Conservation (phyloP, 768 basidiomycete genomes). For the Amyloporia xantha region DNA sequence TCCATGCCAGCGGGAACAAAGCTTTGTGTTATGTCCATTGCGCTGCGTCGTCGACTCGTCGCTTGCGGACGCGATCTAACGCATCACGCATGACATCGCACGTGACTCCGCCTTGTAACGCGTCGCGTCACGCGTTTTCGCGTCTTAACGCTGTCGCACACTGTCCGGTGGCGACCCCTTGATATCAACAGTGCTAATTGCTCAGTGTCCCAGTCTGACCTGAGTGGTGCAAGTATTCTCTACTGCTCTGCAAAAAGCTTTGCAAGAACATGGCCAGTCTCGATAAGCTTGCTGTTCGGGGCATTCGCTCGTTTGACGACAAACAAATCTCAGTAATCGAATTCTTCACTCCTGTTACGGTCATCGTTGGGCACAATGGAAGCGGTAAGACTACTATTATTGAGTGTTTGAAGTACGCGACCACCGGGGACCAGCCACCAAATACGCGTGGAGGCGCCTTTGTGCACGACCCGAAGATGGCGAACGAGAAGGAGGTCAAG, state of each 20-base stretch:
- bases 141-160: neutral
- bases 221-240: too few species aligned
- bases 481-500: slow-evolving; percentile 98
- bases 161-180: too few species aligned
- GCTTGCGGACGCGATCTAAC: too few species aligned
- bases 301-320: slow-evolving; percentile 95
- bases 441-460: slow-evolving; percentile 99
- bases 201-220: too few species aligned
- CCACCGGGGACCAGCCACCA: slow-evolving; percentile 96
- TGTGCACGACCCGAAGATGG: slow-evolving; percentile 98
- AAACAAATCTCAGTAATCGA: slow-evolving; percentile 90
- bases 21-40: too few species aligned
- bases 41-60: too few species aligned
- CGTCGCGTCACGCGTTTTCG: slow-evolving; percentile 6
- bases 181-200: too few species aligned
- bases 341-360: slow-evolving; percentile 95
- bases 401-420: slow-evolving; percentile 98
- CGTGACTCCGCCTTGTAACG: neutral
- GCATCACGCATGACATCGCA: neutral
- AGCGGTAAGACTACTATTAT: slow-evolving; percentile 99
- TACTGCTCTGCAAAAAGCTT: too few species aligned
- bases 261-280: slow-evolving; percentile 58
- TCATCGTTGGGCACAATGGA: slow-evolving; percentile 98
- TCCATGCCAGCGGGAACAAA: too few species aligned
- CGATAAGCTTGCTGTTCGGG: slow-evolving; percentile 90